Evolutionary conservation across 345 rosid species (phyloP).

Genomic region (Erucastrum elatum): DNA sequence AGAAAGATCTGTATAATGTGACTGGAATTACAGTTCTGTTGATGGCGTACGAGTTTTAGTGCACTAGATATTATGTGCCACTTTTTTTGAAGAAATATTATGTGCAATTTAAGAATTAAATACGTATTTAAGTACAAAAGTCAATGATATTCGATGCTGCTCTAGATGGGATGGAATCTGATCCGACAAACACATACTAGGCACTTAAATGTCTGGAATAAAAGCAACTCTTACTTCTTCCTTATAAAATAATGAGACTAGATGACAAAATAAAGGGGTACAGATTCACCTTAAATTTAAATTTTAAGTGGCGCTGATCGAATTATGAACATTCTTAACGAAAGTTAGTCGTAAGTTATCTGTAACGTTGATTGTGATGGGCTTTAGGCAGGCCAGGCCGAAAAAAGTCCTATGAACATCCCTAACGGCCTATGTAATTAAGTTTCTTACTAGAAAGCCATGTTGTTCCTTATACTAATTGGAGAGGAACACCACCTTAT

Average conservation of each 20-base stretch:
- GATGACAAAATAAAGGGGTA: not conserved
- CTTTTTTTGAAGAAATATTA: not conserved
- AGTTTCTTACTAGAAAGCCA: not conserved
- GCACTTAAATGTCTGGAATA: conserved; percentile 35
- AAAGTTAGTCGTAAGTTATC: not conserved
- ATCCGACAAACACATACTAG: conserved; percentile 36
- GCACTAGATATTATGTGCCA: conserved; percentile 1
- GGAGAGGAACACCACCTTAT: not conserved
- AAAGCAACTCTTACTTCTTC: conserved; percentile 30
- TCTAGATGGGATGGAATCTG: conserved; percentile 37
- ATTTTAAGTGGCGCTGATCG: not conserved
- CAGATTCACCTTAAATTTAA: not conserved
- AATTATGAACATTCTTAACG: not conserved
- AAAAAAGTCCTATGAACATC: not conserved
- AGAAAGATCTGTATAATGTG: not conserved
- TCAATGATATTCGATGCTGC: conserved; percentile 19
- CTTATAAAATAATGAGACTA: not conserved
- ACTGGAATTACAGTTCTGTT: not conserved
- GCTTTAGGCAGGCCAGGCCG: not conserved
- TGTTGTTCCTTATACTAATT: not conserved
- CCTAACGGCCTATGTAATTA: not conserved
- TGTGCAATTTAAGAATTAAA: conserved; percentile 11
- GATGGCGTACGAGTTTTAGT: not conserved
- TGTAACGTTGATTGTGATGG: not conserved
- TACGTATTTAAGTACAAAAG: not conserved